Evolutionary conservation across 352 stramenopile genomes (phyloP), one percentile per base, ranked within the genome.

Genomic region (Globisporangium canariense): DNA sequence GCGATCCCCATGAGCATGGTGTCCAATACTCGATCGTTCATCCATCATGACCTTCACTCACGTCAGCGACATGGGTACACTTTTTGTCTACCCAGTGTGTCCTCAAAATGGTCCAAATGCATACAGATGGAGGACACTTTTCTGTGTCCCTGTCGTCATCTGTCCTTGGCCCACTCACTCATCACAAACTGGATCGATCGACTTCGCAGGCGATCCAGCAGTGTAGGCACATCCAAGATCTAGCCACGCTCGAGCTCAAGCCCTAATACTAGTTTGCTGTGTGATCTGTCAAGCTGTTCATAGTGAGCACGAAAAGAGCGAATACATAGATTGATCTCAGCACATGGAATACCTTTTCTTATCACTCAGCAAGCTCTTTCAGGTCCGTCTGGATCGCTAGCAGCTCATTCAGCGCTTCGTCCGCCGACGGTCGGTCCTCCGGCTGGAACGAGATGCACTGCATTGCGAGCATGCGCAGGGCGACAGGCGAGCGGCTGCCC

Each of bases 381-480:
- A 78, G 28, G 4, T 76, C 69, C 0, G 62, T 51, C 36, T 79
- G 59, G 10, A 77, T 74, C 16, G 70, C 57, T 20, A 66, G 63
- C 45, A 82, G 40, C 53, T 75, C 73, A 4, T 74, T 54, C 10
- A 83, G 56, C 7, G 68, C 51, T 22, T 83, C 73, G 4, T 76
- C 62, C 0, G 73, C 75, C 11, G 69, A 76, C 9, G 72, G 75
- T 20, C 76, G 69, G 4, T 77, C 69, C 20, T 85, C 76, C 10
- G 76, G 75, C 52, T 81, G 70, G 34, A 81, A 82, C 22, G 72
- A 72, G 32, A 78, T 64, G 34, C 77, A 85, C 25, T 76, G 61
- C 56, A 78, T 71, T 60, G 68, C 70, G 20, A 84, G 56, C n/a
- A 80, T 59, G 14, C 72, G 75, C 36, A 81, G 61, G 6, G 66